Percentiles rank a stretch among this genome's conserved stretches.
Conservation (phyloP, 495 filamentous ascomycete species). For the Aspergillus indologenus region DNA sequence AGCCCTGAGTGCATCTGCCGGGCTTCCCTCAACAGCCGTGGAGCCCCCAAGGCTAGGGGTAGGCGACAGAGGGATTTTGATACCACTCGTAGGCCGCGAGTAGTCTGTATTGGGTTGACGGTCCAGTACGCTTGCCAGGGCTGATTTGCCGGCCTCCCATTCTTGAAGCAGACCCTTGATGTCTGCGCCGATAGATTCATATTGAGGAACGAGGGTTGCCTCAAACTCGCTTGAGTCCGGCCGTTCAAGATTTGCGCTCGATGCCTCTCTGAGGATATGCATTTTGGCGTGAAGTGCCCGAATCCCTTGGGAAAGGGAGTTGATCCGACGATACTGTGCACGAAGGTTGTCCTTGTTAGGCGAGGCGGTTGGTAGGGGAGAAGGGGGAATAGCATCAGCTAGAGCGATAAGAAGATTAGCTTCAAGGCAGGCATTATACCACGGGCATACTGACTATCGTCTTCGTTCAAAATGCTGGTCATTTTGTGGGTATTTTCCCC, state of each 20-base stretch:
- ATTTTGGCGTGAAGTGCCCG: conserved; percentile 92
- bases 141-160: conserved; percentile 83
- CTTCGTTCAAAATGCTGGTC: conserved; percentile 69
- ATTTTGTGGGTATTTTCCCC: conserved; percentile 54
- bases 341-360: conserved; percentile 77
- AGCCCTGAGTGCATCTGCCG: conserved; percentile 69
- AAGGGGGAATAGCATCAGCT: conserved; percentile 54
- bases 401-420: conserved; percentile 22
- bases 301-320: conserved; percentile 84
- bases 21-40: conserved; percentile 81
- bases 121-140: conserved; percentile 71
- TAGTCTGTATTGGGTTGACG: conserved; percentile 50
- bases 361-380: conserved; percentile 66
- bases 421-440: conserved; percentile 15
- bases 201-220: conserved; percentile 74
- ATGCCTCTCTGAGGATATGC: conserved; percentile 88
- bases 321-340: conserved; percentile 79
- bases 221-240: conserved; percentile 67
- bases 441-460: conserved; percentile 65
- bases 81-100: conserved; percentile 62
- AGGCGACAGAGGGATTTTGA: conserved; percentile 73
- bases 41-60: conserved; percentile 75
- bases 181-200: conserved; percentile 90
- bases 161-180: conserved; percentile 78
- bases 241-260: conserved; percentile 69